A percentile compares a stretch with the other conserved stretches of the same genome.
phyloP scores from a whole-genome alignment of 2,329 filamentous ascomycete species.

The Aspergillus floridensis region DNA sequence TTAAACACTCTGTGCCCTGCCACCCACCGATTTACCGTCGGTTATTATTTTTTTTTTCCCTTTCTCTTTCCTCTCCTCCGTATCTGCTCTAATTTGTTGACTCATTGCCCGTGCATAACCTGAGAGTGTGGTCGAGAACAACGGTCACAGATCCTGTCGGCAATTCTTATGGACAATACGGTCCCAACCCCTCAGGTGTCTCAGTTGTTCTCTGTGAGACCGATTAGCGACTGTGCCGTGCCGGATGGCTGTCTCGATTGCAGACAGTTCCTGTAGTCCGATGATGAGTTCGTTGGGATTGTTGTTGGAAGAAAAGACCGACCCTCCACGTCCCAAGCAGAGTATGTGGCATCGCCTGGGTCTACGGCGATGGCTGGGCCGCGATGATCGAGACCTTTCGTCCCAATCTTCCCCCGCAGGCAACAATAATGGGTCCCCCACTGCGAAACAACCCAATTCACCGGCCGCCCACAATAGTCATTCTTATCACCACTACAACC shows the following conservation, averaged over 20 bases:
- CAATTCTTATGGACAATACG: conserved; percentile 40
- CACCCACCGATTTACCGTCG: neutral
- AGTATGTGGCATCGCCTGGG: conserved; percentile 49
- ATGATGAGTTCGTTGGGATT: conserved; percentile 35
- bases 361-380: conserved; percentile 43
- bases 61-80: conserved; percentile 7
- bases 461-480: conserved; percentile 9
- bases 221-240: conserved; percentile 26
- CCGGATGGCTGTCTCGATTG: conserved; percentile 44
- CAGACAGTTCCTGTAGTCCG: conserved; percentile 38
- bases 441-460: conserved; percentile 14
- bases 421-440: conserved; percentile 10
- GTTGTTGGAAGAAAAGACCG: conserved; percentile 34
- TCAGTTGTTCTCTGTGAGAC: conserved; percentile 33
- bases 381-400: conserved; percentile 37
- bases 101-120: conserved; percentile 5
- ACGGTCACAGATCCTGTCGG: conserved; percentile 14
- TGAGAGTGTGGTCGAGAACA: conserved; percentile 6
- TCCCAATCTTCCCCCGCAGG: conserved; percentile 22
- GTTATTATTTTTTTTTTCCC: conserved; percentile 3
- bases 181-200: conserved; percentile 32
- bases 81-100: conserved; percentile 2
- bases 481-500: conserved; percentile 8
- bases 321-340: conserved; percentile 35
- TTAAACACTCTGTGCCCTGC: neutral